A percentile compares a stretch with the other conserved stretches of the same genome.
Evolutionary conservation across 2,329 filamentous ascomycete species (phyloP).

Genomic region (Cryphonectria carpinicola): DNA sequence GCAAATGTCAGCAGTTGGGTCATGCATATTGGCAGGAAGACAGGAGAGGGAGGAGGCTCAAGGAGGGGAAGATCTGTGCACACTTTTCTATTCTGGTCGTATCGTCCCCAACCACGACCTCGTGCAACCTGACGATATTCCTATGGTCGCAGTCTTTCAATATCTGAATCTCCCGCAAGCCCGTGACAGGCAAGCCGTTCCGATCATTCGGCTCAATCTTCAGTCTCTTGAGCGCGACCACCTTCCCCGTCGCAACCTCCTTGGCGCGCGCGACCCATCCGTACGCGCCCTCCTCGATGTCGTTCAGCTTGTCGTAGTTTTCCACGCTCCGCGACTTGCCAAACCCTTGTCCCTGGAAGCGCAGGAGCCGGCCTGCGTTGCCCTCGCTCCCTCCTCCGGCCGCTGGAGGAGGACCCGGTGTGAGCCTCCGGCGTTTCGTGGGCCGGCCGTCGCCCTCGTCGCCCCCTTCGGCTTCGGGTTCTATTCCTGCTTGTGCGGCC

Average conservation of each 20-base stretch:
- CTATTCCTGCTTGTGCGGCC: conserved; percentile 39
- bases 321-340: conserved; percentile 75
- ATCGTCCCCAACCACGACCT: conserved; percentile 79
- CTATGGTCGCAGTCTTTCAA: conserved; percentile 77
- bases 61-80: conserved; percentile 8
- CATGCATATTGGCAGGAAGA: conserved; percentile 7
- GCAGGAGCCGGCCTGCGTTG: conserved; percentile 60
- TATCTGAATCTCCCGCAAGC: conserved; percentile 90
- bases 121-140: conserved; percentile 80
- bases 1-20: conserved; percentile 35
- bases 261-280: conserved; percentile 88
- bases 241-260: conserved; percentile 71
- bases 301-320: conserved; percentile 89
- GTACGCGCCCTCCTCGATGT: conserved; percentile 97
- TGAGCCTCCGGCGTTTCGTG: conserved; percentile 65
- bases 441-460: conserved; percentile 48
- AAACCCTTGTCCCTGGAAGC: conserved; percentile 73
- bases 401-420: conserved; percentile 46
- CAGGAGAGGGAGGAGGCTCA: not conserved
- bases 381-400: conserved; percentile 31
- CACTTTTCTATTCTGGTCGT: conserved; percentile 58
- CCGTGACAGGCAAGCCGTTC: conserved; percentile 84
- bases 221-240: conserved; percentile 91
- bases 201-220: conserved; percentile 83
- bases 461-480: conserved; percentile 37